Evolutionary conservation across 306 rosid genomes (phyloP).

Genomic region (Mimosa bimucronata): DNA sequence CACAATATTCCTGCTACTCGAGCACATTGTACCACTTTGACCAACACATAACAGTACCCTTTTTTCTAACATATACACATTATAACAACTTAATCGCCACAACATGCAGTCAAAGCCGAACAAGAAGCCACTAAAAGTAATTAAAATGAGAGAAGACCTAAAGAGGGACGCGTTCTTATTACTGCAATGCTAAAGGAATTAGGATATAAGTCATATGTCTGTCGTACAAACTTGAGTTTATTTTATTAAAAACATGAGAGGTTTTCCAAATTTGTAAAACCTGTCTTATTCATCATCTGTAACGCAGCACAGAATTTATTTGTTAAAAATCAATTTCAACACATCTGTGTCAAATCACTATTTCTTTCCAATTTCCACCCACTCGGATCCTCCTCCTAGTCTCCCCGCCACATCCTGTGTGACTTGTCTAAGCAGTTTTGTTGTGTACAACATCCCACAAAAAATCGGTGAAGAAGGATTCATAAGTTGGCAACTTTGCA

Average conservation of each 20-base stretch:
- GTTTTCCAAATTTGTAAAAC: background rate
- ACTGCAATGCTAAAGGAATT: background rate
- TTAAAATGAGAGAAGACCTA: background rate
- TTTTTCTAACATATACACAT: too few relatives aligned
- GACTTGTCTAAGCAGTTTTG: background rate
- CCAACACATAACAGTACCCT: background rate
- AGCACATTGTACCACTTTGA: background rate
- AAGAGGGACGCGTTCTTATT: background rate
- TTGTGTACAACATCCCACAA: constrained; percentile 40
- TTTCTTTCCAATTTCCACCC: too few relatives aligned
- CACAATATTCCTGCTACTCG: background rate
- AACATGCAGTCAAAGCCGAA: background rate
- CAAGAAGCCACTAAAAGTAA: background rate
- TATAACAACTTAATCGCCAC: background rate
- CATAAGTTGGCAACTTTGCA: constrained; percentile 59
- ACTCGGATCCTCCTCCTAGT: background rate
- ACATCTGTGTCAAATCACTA: too few relatives aligned
- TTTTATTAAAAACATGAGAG: background rate
- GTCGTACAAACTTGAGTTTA: too few relatives aligned
- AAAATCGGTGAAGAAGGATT: constrained; percentile 52
- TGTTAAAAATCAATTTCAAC: background rate
- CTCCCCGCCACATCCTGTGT: background rate
- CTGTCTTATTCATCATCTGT: background rate
- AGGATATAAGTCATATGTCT: background rate
- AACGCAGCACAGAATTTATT: background rate